Evolutionary conservation across 2,329 filamentous ascomycete genomes (phyloP), one percentile per base, ranked within the genome.

Genomic region (Cyphellophora europaea): DNA sequence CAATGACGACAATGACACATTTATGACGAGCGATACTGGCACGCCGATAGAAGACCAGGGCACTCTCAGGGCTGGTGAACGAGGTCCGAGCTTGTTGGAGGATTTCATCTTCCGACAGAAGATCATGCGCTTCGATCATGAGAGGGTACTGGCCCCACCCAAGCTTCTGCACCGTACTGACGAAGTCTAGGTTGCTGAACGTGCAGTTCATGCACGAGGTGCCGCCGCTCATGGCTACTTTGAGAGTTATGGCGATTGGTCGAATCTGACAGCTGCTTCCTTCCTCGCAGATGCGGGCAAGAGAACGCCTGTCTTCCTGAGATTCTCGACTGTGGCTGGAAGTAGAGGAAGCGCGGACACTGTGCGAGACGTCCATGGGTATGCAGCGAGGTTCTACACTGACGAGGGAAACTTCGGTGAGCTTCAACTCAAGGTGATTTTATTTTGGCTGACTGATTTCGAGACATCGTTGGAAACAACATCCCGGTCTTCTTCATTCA

Each of bases 131-230:
- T 25, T 25, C 21, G 21, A 25, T 25, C 21, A n/a, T 25, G 21
- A 25, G 21, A 8, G 21, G n/a, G 21, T 25, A n/a, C 21, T n/a
- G n/a, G n/a, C n/a, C n/a, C n/a, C n/a, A n/a, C n/a, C n/a, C n/a
- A n/a, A n/a, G n/a, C n/a, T n/a, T n/a, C n/a, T n/a, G n/a, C n/a
- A n/a, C n/a, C n/a, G n/a, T n/a, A n/a, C n/a, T n/a, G n/a, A n/a
- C n/a, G n/a, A n/a, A n/a, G n/a, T n/a, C n/a, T n/a, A n/a, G n/a
- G n/a, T n/a, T n/a, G n/a, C 74, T 0, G 74, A 77, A 50, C 56
- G 73, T 49, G 62, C 75, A 2, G 73, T 77, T 2, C 73, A 77
- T 42, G 72, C 74, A 11, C 73, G 73, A 46, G 72, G 69, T 11
- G 62, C 62, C 11, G 73, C 71, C 15, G 69, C 69, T 0, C 72